phyloP scores from a whole-genome alignment of 306 rosid genomes.

The Vicia faba region DNA sequence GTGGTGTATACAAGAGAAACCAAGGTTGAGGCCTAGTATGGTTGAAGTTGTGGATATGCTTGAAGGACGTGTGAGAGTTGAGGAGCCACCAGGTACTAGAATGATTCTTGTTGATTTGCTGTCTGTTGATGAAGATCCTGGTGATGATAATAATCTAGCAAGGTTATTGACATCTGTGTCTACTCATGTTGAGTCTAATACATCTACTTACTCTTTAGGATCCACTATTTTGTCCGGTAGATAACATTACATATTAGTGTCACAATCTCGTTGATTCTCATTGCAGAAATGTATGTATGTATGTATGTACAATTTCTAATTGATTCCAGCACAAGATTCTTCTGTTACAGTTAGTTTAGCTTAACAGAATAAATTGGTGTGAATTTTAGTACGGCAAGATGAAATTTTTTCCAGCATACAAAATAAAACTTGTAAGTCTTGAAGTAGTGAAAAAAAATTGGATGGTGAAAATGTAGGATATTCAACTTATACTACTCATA shows the following conservation, averaged over 20 bases:
- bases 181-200: conserved; percentile 5
- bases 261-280: background rate
- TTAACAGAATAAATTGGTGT: too few relatives aligned
- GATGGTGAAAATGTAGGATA: too few relatives aligned
- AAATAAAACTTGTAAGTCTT: too few relatives aligned
- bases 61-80: conserved; percentile 62
- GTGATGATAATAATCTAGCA: conserved; percentile 1
- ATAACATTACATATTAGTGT: conserved; percentile 10
- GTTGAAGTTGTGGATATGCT: conserved; percentile 77
- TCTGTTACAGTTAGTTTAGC: too few relatives aligned
- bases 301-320: too few relatives aligned
- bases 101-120: conserved; percentile 70
- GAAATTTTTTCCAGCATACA: too few relatives aligned
- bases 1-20: conserved; percentile 93
- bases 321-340: too few relatives aligned
- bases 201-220: conserved; percentile 50
- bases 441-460: too few relatives aligned
- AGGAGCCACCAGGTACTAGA: conserved; percentile 77
- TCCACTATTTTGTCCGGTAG: conserved; percentile 55
- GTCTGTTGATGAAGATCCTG: conserved; percentile 54
- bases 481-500: too few relatives aligned
- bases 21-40: conserved; percentile 73
- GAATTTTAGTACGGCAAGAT: too few relatives aligned
- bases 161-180: conserved; percentile 42
- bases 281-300: too few relatives aligned